Evolutionary conservation across 2,329 filamentous ascomycete genomes (phyloP), one percentile per base, ranked within the genome.

Genomic region (Phyllosticta citriasiana): DNA sequence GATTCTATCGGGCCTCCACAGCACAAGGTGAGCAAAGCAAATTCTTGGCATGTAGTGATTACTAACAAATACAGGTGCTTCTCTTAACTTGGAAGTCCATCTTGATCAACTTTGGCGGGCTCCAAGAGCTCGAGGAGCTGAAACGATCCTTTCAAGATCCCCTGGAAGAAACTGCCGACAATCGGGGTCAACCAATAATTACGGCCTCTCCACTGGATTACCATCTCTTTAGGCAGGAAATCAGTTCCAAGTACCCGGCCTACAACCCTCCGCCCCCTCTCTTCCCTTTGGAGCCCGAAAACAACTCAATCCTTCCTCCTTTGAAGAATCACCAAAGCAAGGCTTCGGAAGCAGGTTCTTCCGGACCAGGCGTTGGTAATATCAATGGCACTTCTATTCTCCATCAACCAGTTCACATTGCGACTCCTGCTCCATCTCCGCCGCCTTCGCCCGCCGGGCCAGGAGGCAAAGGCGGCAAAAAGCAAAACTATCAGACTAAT

Each of bases 401-500:
- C 26, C 86, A 97, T 71, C 93, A 97, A 69, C 91, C 94, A 5
- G 93, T 99, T 5, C 94, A 99, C 73, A 99, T 99, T 67, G 94
- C 94, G n/a, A 99, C 94, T 1, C 94, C 94, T 0, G 93, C 92
- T 0, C 94, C 94, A 1, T 99, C 94, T 0, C 94, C 94, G 25
- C 94, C 94, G 0, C 94, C 94, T 0, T 97, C 93, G 1, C 94
- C 94, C 9, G 87, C 88, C 35, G 92, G 84, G 0, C 82, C 84
- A 2, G 84, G 91, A 26, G 91, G 91, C 0, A 99, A 97, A 73
- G 90, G 89, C 58, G 92, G 88, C 0, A 99, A 99, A 79, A 99
- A 99, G 72, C 94, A 99, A 70, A 99, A 97, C 67, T 99, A 99
- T 69, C 94, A 99, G 73, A 99, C 94, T 0, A 99, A 99, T 70